Base-by-base conservation (phyloP, 2,329 filamentous ascomycete genomes). In the Fusarium acutatum region DNA sequence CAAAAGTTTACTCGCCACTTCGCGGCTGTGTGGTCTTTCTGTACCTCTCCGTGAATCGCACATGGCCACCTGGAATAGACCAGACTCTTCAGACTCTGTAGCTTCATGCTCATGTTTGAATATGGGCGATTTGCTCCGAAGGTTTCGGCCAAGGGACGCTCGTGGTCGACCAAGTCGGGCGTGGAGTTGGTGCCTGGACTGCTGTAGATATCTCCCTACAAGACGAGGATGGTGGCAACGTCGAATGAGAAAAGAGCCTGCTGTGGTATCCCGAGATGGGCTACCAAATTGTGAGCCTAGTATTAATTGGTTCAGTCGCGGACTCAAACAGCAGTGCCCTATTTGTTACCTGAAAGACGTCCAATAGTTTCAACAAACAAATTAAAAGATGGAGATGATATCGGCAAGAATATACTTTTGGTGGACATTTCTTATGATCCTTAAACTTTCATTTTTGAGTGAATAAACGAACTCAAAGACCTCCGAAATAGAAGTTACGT, bases 101-200 rank as follows among this genome's bases (percentile, higher is more conserved):
- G 20, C 10, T 7, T 8, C 14, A 8, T 79, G 76, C 52, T 20
- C 20, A 13, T 79, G 76, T 24, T 41, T 28, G 7, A 37, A 47
- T 12, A 62, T 75, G 44, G 52, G 54, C 17, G 65, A 67, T 37
- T 41, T 79, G 5, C 69, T 79, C 20, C 46, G 47, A 22, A 65
- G 71, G 12, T 58, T 74, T 20, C 67, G 60, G 18, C 74, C 71
- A 20, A 67, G 60, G 35, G 68, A 77, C 47, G 35, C 64, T 8
- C 62, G 40, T 22, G 72, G 72, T 26, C 59, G 65, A 24, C 41
- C 53, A 11, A 69, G 66, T 40, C 69, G 67, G 26, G 56, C 67
- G 7, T 73, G 70, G 60, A 69, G 49, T n/a, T 69, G 77, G 46
- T 79, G 78, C 26, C 46, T 74, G 7, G 72, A 77, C 53, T 79